Base-by-base conservation (phyloP, 208 protist genomes). In the Vickermania ingenoplastis region DNA sequence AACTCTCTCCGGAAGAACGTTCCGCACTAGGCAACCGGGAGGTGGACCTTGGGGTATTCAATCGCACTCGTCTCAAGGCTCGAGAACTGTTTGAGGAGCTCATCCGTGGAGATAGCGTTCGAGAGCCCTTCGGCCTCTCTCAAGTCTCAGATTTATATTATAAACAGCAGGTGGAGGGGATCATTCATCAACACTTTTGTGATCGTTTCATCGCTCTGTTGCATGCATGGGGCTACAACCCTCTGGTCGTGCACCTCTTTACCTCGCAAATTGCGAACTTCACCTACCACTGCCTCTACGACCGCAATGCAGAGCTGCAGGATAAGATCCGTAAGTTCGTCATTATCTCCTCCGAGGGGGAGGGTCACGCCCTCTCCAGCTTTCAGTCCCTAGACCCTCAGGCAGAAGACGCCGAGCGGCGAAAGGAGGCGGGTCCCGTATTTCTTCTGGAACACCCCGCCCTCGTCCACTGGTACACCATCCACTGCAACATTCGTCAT, bases 81-180 rank as follows among this genome's bases (percentile, higher is more conserved):
- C 36, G 36, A 45, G 36, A 45, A 45, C 36, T 45, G 36, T 45
- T 45, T 45, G 36, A 45, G 36, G 36, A 45, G 36, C 17, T 45
- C 11, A 45, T 45, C 17, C 36, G 36, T 45, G 36, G 36, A 45
- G 36, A 45, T 17, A 45, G 36, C 17, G 36, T 45, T 7, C 36
- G 36, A 45, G 36, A 45, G 17, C 36, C 36, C 11, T 45, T 45
- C 17, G 36, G 36, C 11, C 36, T 45, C 36, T 45, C 36, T 7
- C 36, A 45, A 45, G 36, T 45, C 36, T n/a, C 36, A 7, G 36
- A 45, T 45, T 45, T 45, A 17, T 45, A 45, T 17, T 45, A 45
- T 17, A 45, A 45, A 17, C 36, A 45, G 36, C 36, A 45, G 36
- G 17, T 45, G 36, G 36, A 45, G 36, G 17, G 36, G 7, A 17